phyloP scores from a whole-genome alignment of 192 early-diverging fungal genomes.

The Rhizophlyctis rosea region DNA sequence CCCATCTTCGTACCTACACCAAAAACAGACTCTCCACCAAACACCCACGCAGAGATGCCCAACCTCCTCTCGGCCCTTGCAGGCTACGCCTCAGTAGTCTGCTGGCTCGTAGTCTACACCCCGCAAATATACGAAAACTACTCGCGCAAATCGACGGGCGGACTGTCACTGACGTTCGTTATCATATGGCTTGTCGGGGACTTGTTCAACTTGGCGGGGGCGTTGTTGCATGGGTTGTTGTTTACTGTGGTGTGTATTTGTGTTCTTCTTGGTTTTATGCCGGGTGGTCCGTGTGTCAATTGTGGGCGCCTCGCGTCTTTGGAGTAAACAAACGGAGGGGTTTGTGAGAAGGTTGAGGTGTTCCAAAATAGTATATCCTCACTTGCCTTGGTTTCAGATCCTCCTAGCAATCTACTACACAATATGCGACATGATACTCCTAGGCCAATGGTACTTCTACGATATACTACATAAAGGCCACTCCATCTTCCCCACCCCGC shows the following conservation, averaged over 20 bases:
- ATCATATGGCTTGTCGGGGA: conserved; percentile 78
- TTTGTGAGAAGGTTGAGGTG: no score
- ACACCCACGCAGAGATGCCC: neutral
- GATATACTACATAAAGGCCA: no score
- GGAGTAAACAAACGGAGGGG: no score
- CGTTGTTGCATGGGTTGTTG: conserved; percentile 67
- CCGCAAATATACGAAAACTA: conserved; percentile 84
- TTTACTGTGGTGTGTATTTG: conserved; percentile 56
- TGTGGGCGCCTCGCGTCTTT: no score
- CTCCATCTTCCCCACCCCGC: no score
- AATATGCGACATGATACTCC: conserved; percentile 62
- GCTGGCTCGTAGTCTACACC: conserved; percentile 81
- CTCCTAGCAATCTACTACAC: conserved; percentile 70
- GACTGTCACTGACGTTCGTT: conserved; percentile 68
- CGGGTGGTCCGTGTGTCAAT: no score
- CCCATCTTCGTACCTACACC: neutral
- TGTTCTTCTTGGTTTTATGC: neutral
- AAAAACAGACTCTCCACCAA: neutral
- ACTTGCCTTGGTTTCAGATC: conserved; percentile 27
- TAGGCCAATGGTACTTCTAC: conserved; percentile 60
- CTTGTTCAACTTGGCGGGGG: conserved; percentile 69
- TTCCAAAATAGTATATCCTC: no score
- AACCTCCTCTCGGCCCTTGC: conserved; percentile 14
- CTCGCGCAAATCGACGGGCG: conserved; percentile 70
- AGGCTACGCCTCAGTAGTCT: conserved; percentile 66